Evolutionary conservation across 2,329 filamentous ascomycete species (phyloP).

Genomic region (Talaromyces sp.): DNA sequence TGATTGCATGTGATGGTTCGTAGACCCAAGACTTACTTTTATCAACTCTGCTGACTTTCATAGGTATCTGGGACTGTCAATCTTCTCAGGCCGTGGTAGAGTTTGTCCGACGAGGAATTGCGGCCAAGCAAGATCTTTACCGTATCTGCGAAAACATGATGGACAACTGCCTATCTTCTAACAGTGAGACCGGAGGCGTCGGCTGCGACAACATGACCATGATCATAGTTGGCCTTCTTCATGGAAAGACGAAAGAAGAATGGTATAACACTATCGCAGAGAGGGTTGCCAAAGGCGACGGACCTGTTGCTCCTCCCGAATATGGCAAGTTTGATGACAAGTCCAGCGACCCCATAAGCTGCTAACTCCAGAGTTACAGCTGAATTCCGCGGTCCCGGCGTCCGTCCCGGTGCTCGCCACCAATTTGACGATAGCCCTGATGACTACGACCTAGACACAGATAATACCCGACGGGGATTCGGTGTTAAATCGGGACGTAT

Average conservation of each 20-base stretch:
- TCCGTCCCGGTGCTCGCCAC: slow-evolving; percentile 61
- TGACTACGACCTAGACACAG: slow-evolving; percentile 52
- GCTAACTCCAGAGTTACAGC: slow-evolving; percentile 55
- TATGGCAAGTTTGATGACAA: slow-evolving; percentile 77
- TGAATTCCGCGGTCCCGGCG: slow-evolving; percentile 78
- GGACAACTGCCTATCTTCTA: slow-evolving; percentile 98
- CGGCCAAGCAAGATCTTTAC: slow-evolving; percentile 88
- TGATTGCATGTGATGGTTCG: slow-evolving; percentile 88
- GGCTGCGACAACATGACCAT: slow-evolving; percentile 99
- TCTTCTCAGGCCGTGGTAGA: slow-evolving; percentile 96
- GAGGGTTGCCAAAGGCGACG: slow-evolving; percentile 92
- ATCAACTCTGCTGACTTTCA: slow-evolving; percentile 13
- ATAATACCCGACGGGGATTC: slow-evolving; percentile 59
- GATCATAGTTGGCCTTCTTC: slow-evolving; percentile 81
- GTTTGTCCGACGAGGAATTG: slow-evolving; percentile 93
- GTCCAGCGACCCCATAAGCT: slow-evolving; percentile 24
- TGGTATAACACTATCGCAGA: slow-evolving; percentile 97
- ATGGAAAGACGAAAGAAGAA: slow-evolving; percentile 90
- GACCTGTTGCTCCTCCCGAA: slow-evolving; percentile 96
- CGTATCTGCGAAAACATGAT: slow-evolving; percentile 99
- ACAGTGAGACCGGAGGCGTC: slow-evolving; percentile 95
- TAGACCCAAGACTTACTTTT: slow-evolving; percentile 18
- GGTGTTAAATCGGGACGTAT: slow-evolving; percentile 75
- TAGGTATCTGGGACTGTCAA: slow-evolving; percentile 99
- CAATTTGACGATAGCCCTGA: slow-evolving; percentile 73